These are phyloP conservation scores for Remersonia thermophila DNA, from an alignment of 2,329 filamentous ascomycete species.

Conservation along the genomic window DNA sequence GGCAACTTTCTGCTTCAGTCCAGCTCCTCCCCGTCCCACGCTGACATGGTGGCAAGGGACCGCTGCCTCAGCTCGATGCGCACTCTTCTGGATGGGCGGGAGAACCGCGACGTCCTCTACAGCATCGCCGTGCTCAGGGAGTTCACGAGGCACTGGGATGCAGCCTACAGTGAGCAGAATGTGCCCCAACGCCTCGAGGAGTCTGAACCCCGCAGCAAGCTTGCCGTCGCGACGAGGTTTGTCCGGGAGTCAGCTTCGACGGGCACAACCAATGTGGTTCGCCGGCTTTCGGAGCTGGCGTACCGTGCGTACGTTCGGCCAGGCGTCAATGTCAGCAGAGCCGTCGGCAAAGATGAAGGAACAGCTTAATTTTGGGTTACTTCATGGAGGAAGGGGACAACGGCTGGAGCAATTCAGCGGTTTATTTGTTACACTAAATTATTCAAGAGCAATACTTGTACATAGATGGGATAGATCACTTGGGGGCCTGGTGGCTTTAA, in stretches of 20 bases:
- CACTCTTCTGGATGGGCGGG: conserved; percentile 61
- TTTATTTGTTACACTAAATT: neutral
- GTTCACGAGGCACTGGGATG: conserved; percentile 52
- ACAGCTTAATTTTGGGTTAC: neutral
- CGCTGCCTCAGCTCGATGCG: conserved; percentile 54
- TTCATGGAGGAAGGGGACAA: neutral
- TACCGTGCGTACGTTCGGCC: conserved; percentile 45
- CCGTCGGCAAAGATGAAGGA: conserved; percentile 20
- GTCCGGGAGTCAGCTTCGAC: conserved; percentile 49
- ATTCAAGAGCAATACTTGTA: neutral
- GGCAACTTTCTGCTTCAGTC: conserved; percentile 55
- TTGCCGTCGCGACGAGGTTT: conserved; percentile 58
- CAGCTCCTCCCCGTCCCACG: conserved; percentile 19
- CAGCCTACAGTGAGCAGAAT: conserved; percentile 41
- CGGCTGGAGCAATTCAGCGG: neutral
- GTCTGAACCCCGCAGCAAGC: conserved; percentile 51
- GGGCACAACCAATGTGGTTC: conserved; percentile 61
- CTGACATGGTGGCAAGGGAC: conserved; percentile 44
- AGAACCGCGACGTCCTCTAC: conserved; percentile 85
- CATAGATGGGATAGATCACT: neutral
- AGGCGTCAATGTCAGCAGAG: conserved; percentile 32
- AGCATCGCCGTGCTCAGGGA: conserved; percentile 73
- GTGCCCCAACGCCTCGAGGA: conserved; percentile 51
- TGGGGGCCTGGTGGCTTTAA: neutral
- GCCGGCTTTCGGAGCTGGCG: conserved; percentile 57